phyloP scores from a whole-genome alignment of 441 rosid genomes.

The Euphorbia celastroides region DNA sequence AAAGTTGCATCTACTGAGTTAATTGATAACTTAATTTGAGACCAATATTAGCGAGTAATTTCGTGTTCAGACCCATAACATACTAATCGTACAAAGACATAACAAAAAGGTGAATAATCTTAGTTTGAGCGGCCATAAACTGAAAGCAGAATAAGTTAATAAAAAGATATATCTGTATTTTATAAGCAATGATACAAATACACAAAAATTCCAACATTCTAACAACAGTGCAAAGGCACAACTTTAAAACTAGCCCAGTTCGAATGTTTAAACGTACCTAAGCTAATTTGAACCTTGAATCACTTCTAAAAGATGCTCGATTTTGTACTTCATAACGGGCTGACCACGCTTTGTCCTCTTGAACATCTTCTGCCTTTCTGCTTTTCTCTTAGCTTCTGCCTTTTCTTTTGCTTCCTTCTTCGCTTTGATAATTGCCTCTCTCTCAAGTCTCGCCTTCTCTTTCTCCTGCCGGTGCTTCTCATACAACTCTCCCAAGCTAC shows the following conservation, averaged over 20 bases:
- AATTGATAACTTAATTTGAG: too few relatives aligned
- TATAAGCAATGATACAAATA: too few relatives aligned
- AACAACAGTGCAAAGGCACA: background rate
- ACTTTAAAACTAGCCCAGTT: background rate
- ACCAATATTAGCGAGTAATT: too few relatives aligned
- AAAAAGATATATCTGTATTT: too few relatives aligned
- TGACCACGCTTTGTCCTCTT: slow-evolving; percentile 74
- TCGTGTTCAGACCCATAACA: too few relatives aligned
- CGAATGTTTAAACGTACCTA: slow-evolving; percentile 1
- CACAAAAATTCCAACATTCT: background rate
- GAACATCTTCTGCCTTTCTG: slow-evolving; percentile 58
- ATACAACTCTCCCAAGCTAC: slow-evolving; percentile 47
- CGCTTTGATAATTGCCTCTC: slow-evolving; percentile 50
- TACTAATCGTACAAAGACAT: too few relatives aligned
- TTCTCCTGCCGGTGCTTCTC: slow-evolving; percentile 63
- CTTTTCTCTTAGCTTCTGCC: slow-evolving; percentile 66
- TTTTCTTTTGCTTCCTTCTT: slow-evolving; percentile 65
- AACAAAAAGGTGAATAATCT: too few relatives aligned
- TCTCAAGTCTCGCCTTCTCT: slow-evolving; percentile 68
- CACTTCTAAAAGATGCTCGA: slow-evolving; percentile 69
- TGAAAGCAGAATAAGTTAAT: too few relatives aligned
- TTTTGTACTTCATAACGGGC: slow-evolving; percentile 86
- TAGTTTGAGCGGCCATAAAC: too few relatives aligned
- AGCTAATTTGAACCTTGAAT: slow-evolving; percentile 42
- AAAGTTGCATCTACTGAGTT: too few relatives aligned